A percentile compares a stretch with the other conserved stretches of the same genome.
phyloP scores from a whole-genome alignment of 1,284 basidiomycete genomes.

The Malassezia pachydermatis region DNA sequence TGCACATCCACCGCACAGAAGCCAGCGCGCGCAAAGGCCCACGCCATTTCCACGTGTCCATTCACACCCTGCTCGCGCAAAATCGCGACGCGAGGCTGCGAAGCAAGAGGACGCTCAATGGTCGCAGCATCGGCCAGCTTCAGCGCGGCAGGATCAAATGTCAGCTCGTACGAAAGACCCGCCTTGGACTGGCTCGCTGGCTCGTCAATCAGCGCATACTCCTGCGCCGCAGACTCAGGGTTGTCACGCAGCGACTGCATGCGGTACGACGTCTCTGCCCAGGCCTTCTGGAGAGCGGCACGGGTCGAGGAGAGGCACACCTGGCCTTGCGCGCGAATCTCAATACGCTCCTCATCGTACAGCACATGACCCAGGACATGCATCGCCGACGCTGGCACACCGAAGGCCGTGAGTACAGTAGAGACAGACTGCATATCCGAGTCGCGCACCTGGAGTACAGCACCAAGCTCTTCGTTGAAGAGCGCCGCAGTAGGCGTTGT shows the following conservation, averaged over 20 bases:
- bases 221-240: conserved; percentile 65
- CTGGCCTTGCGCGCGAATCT: conserved; percentile 41
- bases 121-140: conserved; percentile 17
- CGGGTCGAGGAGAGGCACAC: conserved; percentile 50
- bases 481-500: conserved; percentile 57
- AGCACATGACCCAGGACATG: conserved; percentile 60
- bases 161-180: conserved; percentile 49
- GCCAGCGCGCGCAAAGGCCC: conserved; percentile 84
- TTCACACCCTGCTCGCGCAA: conserved; percentile 97
- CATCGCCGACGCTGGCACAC: conserved; percentile 65
- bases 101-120: conserved; percentile 28
- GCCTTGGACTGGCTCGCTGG: conserved; percentile 26
- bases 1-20: conserved; percentile 92
- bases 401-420: conserved; percentile 58
- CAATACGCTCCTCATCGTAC: conserved; percentile 54
- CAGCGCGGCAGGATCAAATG: conserved; percentile 33
- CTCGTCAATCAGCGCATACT: conserved; percentile 64
- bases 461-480: conserved; percentile 95
- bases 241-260: conserved; percentile 88
- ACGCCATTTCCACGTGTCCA: conserved; percentile 96
- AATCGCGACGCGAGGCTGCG: conserved; percentile 80
- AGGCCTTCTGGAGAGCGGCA: conserved; percentile 65
- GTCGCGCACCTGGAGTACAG: conserved; percentile 72
- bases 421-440: conserved; percentile 57
- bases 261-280: conserved; percentile 86